Conservation (phyloP, 257 asterid genomes). For the Scutellaria minor region DNA sequence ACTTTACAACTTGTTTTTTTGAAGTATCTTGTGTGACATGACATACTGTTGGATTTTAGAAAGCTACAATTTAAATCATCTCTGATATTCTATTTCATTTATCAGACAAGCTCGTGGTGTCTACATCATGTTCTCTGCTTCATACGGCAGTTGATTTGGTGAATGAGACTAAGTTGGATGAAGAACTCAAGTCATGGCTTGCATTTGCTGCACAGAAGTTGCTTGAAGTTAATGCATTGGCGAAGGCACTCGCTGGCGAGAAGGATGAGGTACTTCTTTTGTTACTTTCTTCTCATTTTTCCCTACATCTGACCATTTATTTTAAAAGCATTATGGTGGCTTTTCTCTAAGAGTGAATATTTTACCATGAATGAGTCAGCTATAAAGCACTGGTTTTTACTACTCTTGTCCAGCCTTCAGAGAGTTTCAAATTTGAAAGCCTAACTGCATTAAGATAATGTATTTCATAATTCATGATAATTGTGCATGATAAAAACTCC, state of each 20-base stretch:
- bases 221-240: constrained; percentile 77
- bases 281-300: too few species aligned
- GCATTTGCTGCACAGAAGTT: constrained; percentile 90
- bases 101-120: constrained; percentile 81
- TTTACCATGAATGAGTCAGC: too few species aligned
- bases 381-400: too few species aligned
- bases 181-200: constrained; percentile 77
- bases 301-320: not conserved
- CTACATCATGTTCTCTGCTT: constrained; percentile 84
- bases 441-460: too few species aligned
- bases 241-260: constrained; percentile 68
- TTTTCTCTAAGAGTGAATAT: too few species aligned
- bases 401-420: too few species aligned
- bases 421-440: too few species aligned
- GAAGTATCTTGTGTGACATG: not conserved
- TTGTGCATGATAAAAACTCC: too few species aligned
- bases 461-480: too few species aligned
- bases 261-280: constrained; percentile 66
- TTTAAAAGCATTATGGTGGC: not conserved
- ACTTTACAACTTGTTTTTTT: not conserved
- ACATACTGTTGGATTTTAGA: constrained; percentile 21
- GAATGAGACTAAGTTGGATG: constrained; percentile 72
- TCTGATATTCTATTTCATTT: not conserved
- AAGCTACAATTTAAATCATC: constrained; percentile 10
- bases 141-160: constrained; percentile 83